Conservation (phyloP, 768 basidiomycete species). For the Rickenella mellea region DNA sequence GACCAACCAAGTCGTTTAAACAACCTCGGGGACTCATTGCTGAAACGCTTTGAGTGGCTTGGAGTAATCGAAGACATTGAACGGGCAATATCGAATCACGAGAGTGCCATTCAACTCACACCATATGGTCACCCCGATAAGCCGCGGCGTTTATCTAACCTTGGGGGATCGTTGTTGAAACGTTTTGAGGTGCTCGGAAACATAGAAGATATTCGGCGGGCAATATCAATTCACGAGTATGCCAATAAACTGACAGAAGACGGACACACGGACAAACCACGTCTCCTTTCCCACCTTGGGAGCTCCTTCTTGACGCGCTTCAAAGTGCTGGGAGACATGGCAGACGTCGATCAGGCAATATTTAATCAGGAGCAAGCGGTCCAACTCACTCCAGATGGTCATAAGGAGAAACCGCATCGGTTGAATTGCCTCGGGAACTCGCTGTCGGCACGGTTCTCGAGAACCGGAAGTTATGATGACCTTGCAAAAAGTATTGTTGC, state of each 20-base stretch:
- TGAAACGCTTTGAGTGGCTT: background rate
- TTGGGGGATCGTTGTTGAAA: conserved; percentile 1
- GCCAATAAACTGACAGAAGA: conserved; percentile 6
- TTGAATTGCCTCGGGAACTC: conserved; percentile 6
- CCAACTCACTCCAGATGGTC: conserved; percentile 6
- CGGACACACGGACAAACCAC: conserved; percentile 4
- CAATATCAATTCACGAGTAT: conserved; percentile 1
- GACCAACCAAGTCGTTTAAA: background rate
- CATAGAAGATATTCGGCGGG: conserved; percentile 2
- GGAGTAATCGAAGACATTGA: background rate
- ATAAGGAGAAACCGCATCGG: conserved; percentile 2
- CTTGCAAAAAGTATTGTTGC: no score
- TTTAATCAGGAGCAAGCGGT: background rate
- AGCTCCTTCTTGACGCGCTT: conserved; percentile 1
- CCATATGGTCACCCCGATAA: conserved; percentile 7
- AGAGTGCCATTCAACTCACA: background rate
- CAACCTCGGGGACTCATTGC: background rate
- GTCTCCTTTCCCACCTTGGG: conserved; percentile 5
- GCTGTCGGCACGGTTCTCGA: conserved; percentile 1
- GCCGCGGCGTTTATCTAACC: conserved; percentile 4
- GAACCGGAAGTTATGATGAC: background rate
- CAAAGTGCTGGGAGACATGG: conserved; percentile 1
- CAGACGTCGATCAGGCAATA: conserved; percentile 3
- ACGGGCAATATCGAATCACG: background rate
- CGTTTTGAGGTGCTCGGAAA: conserved; percentile 8